Conservation (phyloP, 2,329 filamentous ascomycete species). For the Chalaropsis ovoidea region DNA sequence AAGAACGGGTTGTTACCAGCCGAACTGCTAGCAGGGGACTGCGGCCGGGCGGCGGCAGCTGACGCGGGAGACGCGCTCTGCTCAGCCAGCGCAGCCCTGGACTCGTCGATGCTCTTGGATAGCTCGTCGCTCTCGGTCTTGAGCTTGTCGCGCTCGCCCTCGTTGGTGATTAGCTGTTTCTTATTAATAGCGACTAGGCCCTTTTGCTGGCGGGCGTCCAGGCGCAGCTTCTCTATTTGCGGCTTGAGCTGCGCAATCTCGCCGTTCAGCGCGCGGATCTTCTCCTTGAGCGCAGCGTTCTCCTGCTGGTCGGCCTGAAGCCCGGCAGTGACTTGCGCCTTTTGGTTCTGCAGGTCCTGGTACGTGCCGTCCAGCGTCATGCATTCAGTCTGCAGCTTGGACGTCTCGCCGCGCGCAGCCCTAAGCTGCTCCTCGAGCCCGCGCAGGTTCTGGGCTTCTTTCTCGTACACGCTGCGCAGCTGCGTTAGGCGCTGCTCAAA, state of each 20-base stretch:
- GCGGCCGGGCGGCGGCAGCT: constrained; percentile 51
- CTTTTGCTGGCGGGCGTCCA: constrained; percentile 88
- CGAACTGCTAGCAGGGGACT: constrained; percentile 48
- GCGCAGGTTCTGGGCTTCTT: constrained; percentile 80
- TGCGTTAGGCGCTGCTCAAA: constrained; percentile 83
- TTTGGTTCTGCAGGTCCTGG: constrained; percentile 72
- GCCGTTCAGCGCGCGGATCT: constrained; percentile 69
- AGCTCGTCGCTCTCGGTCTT: constrained; percentile 66
- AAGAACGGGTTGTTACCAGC: constrained; percentile 88
- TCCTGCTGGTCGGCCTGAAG: constrained; percentile 83
- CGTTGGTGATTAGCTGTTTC: constrained; percentile 86
- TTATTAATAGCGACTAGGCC: constrained; percentile 96
- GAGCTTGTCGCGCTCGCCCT: constrained; percentile 78
- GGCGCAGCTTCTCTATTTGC: constrained; percentile 84
- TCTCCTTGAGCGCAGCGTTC: constrained; percentile 75
- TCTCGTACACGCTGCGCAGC: constrained; percentile 79
- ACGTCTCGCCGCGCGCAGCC: constrained; percentile 65
- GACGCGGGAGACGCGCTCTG: constrained; percentile 44
- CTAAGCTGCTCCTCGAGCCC: constrained; percentile 73
- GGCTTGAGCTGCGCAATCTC: constrained; percentile 79
- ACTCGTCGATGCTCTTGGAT: constrained; percentile 36
- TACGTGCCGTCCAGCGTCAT: constrained; percentile 71
- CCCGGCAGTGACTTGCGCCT: constrained; percentile 61
- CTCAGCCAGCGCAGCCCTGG: constrained; percentile 18
- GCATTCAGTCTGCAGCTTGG: constrained; percentile 74